Conservation (phyloP, 345 rosid genomes). For the Moringa oleifera region DNA sequence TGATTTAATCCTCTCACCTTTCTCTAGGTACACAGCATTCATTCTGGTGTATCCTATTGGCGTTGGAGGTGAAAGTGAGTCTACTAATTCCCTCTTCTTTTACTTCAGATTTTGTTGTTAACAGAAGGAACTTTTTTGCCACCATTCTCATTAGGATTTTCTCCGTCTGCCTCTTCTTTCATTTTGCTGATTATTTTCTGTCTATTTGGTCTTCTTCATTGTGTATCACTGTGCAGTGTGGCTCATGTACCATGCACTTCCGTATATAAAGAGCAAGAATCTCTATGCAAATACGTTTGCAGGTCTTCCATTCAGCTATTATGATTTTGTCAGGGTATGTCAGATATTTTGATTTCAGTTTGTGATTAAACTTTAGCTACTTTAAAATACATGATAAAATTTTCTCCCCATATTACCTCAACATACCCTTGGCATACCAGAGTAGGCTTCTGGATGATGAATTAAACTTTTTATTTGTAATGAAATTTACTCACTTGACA, state of each 20-base stretch:
- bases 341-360: slow-evolving; percentile 3
- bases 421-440: background rate
- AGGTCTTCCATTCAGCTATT: slow-evolving; percentile 55
- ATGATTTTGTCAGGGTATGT: slow-evolving; percentile 52
- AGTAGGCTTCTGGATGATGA: background rate
- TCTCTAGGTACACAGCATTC: slow-evolving; percentile 70
- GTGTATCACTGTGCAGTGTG: slow-evolving; percentile 45
- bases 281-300: slow-evolving; percentile 49
- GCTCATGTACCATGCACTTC: slow-evolving; percentile 77
- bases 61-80: slow-evolving; percentile 79
- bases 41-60: slow-evolving; percentile 67
- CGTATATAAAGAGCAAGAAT: slow-evolving; percentile 47
- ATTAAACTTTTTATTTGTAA: background rate
- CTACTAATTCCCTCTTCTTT: background rate
- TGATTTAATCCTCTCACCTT: slow-evolving; percentile 6
- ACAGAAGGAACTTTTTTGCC: background rate
- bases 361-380: background rate
- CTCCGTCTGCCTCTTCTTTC: background rate
- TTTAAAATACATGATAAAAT: background rate
- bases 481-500: background rate
- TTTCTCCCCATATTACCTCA: slow-evolving; percentile 1
- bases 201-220: slow-evolving; percentile 10
- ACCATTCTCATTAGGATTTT: background rate
- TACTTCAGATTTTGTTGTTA: background rate
- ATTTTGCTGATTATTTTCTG: background rate